A percentile compares a stretch with the other conserved stretches of the same genome.
phyloP scores from a whole-genome alignment of 306 rosid genomes.

The Bauhinia variegata region DNA sequence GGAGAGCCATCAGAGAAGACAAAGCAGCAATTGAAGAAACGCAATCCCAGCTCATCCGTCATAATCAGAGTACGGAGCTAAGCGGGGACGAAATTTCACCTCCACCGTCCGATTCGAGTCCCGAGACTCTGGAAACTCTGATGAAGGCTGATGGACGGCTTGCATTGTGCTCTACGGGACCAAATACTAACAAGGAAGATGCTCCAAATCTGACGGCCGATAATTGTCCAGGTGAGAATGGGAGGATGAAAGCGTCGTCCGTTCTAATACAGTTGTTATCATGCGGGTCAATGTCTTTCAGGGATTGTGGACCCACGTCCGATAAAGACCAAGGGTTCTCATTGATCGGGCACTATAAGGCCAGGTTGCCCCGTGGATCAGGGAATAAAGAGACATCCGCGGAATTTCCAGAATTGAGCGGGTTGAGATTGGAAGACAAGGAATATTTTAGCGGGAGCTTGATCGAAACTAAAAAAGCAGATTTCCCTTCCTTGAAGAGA shows the following conservation, averaged over 20 bases:
- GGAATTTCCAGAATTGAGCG: slow-evolving; percentile 49
- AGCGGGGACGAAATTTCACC: slow-evolving; percentile 93
- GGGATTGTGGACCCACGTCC: slow-evolving; percentile 57
- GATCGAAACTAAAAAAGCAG: slow-evolving; percentile 65
- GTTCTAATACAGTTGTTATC: slow-evolving; percentile 80
- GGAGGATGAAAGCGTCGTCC: slow-evolving; percentile 74
- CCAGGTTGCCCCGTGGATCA: slow-evolving; percentile 60
- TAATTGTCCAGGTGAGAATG: slow-evolving; percentile 58
- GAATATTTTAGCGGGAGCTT: slow-evolving; percentile 95
- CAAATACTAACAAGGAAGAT: slow-evolving; percentile 35
- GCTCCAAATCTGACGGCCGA: slow-evolving; percentile 51
- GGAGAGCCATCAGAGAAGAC: slow-evolving; percentile 52
- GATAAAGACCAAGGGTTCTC: slow-evolving; percentile 67
- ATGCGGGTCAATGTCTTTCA: slow-evolving; percentile 88
- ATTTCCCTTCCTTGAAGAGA: slow-evolving; percentile 62
- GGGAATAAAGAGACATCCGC: slow-evolving; percentile 46
- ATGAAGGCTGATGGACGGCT: slow-evolving; percentile 83
- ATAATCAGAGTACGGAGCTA: slow-evolving; percentile 66
- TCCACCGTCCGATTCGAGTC: slow-evolving; percentile 97
- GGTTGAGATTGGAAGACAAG: slow-evolving; percentile 81
- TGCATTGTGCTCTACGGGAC: slow-evolving; percentile 39
- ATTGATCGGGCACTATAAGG: slow-evolving; percentile 64
- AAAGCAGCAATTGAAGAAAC: slow-evolving; percentile 44
- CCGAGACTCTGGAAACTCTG: slow-evolving; percentile 82
- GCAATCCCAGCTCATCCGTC: slow-evolving; percentile 28